phyloP scores from a whole-genome alignment of 2,329 filamentous ascomycete species.

The Fusarium tricinctum region DNA sequence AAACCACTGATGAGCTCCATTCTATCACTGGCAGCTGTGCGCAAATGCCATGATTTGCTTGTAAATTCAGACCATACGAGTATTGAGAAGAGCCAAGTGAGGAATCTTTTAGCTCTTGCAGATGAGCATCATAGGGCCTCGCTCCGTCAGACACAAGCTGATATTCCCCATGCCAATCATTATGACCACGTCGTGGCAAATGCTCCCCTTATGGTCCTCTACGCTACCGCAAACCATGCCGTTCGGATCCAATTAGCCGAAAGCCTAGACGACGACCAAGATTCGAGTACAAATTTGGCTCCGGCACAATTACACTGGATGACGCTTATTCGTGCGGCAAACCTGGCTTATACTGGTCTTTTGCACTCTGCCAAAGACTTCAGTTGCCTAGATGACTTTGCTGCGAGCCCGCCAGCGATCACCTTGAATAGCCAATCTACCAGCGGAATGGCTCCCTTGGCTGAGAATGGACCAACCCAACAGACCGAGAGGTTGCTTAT shows the following conservation, averaged over 20 bases:
- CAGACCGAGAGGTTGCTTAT: constrained; percentile 24
- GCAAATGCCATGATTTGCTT: constrained; percentile 56
- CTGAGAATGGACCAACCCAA: constrained; percentile 22
- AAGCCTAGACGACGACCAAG: constrained; percentile 31
- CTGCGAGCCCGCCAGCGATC: not conserved
- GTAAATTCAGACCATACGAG: not conserved
- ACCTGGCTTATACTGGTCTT: constrained; percentile 37
- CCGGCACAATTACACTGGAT: constrained; percentile 40
- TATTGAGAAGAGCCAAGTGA: constrained; percentile 14
- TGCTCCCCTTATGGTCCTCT: constrained; percentile 60
- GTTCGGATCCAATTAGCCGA: constrained; percentile 54
- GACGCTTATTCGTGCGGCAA: constrained; percentile 37
- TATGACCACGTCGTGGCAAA: constrained; percentile 50
- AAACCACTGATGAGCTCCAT: constrained; percentile 59
- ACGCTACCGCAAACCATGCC: constrained; percentile 56
- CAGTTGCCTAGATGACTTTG: not conserved
- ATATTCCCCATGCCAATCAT: constrained; percentile 48
- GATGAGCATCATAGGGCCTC: constrained; percentile 57
- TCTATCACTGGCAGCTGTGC: constrained; percentile 58
- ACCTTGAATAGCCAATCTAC: not conserved
- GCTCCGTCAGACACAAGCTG: constrained; percentile 55
- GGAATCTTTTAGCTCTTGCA: constrained; percentile 48
- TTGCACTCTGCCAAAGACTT: constrained; percentile 4
- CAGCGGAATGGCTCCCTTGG: not conserved
- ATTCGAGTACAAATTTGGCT: fast-evolving